Conservation (phyloP, 495 filamentous ascomycete species). For the Penicillium bialowiezense region DNA sequence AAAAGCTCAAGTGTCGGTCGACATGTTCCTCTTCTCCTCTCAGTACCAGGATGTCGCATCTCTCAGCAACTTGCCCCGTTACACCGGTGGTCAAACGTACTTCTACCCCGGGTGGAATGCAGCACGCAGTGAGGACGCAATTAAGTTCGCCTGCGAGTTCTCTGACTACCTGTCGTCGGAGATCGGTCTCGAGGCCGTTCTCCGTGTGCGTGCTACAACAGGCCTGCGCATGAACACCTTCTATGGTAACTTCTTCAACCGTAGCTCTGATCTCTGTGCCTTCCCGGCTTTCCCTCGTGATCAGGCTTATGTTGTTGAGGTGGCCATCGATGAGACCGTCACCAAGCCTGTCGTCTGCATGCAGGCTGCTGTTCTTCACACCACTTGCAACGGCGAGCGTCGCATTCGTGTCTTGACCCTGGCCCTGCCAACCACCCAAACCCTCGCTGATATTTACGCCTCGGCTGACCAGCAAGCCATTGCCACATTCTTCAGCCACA, state of each 20-base stretch:
- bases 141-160: slow-evolving; percentile 96
- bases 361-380: slow-evolving; percentile 96
- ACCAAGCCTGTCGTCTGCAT: slow-evolving; percentile 92
- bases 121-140: slow-evolving; percentile 85
- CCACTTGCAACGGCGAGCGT: slow-evolving; percentile 95
- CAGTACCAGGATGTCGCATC: slow-evolving; percentile 97
- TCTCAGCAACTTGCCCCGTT: slow-evolving; percentile 88
- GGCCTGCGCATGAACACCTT: slow-evolving; percentile 95
- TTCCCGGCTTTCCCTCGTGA: slow-evolving; percentile 98
- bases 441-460: slow-evolving; percentile 85
- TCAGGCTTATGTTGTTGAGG: slow-evolving; percentile 97
- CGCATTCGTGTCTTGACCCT: slow-evolving; percentile 93
- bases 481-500: slow-evolving; percentile 92
- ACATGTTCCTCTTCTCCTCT: slow-evolving; percentile 98
- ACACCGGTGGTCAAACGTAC: slow-evolving; percentile 96
- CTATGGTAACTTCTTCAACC: slow-evolving; percentile 99
- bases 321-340: slow-evolving; percentile 93
- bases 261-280: slow-evolving; percentile 92
- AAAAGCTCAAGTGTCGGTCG: slow-evolving; percentile 96
- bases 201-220: slow-evolving; percentile 91
- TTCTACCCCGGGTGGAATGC: slow-evolving; percentile 99
- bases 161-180: slow-evolving; percentile 93
- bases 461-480: slow-evolving; percentile 93
- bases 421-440: slow-evolving; percentile 87
- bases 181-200: slow-evolving; percentile 93